These are phyloP conservation scores for Eucalyptus sp. DNA, from an alignment of 345 rosid species.

Conservation along the genomic window DNA sequence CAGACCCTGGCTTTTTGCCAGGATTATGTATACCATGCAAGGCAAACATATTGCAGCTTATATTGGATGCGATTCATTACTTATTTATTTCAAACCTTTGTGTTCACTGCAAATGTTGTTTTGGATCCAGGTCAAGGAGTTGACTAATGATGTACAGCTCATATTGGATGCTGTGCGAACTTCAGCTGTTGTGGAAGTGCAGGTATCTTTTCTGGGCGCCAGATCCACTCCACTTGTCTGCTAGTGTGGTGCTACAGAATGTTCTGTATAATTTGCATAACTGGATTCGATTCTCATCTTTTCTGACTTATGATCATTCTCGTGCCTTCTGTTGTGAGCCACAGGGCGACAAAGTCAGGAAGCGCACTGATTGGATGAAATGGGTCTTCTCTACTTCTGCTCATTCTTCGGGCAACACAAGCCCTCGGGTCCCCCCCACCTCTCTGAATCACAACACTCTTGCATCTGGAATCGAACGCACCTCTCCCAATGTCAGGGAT, in stretches of 20 bases:
- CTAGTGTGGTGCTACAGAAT: not conserved
- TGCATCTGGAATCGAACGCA: not conserved
- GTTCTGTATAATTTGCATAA: not conserved
- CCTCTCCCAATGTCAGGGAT: not conserved
- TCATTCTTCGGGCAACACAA: not conserved
- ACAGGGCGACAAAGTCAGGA: conserved; percentile 13
- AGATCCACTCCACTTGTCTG: not conserved
- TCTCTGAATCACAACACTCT: not conserved
- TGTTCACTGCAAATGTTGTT: not conserved
- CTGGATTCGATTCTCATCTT: not conserved
- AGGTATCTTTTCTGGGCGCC: not conserved
- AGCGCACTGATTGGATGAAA: conserved; percentile 5
- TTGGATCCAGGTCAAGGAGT: not conserved
- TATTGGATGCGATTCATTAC: not conserved
- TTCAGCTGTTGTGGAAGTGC: conserved; percentile 13
- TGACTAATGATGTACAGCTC: conserved; percentile 1
- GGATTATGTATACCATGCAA: not conserved
- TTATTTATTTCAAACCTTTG: not conserved
- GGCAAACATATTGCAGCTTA: not conserved
- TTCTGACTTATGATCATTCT: not conserved
- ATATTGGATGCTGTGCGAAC: conserved; percentile 6
- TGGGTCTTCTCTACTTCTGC: conserved; percentile 7
- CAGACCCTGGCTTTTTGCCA: not conserved
- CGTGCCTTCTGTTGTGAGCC: not conserved
- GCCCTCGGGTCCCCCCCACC: not conserved